A percentile compares a stretch with the other conserved stretches of the same genome.
These are phyloP conservation scores for Neurospora hispaniola DNA, from an alignment of 495 filamentous ascomycete species.

Conservation along the genomic window DNA sequence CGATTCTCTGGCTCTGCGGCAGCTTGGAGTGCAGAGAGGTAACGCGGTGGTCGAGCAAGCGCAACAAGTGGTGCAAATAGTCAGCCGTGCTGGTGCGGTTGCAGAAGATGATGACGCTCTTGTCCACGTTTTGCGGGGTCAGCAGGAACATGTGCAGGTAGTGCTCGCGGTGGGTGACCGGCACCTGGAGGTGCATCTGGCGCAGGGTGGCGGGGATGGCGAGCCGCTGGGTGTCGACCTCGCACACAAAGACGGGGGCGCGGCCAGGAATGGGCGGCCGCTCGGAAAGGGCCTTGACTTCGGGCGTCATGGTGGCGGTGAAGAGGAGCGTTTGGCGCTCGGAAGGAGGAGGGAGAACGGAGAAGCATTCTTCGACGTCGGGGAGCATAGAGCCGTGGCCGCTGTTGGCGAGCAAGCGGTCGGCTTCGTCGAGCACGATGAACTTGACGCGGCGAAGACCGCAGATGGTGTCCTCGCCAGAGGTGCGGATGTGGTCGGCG, in stretches of 20 bases:
- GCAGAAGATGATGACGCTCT: slow-evolving; percentile 83
- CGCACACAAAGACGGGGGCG: slow-evolving; percentile 75
- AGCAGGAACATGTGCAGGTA: slow-evolving; percentile 85
- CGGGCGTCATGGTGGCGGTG: slow-evolving; percentile 90
- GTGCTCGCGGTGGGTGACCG: slow-evolving; percentile 81
- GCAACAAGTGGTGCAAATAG: slow-evolving; percentile 74
- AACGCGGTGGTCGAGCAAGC: slow-evolving; percentile 76
- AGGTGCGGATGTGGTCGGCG: slow-evolving; percentile 85
- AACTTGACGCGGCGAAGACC: slow-evolving; percentile 68
- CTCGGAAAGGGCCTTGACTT: slow-evolving; percentile 73
- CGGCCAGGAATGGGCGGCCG: slow-evolving; percentile 55
- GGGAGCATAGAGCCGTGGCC: slow-evolving; percentile 74
- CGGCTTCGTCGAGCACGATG: slow-evolving; percentile 93
- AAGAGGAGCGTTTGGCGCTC: slow-evolving; percentile 89
- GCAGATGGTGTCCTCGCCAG: slow-evolving; percentile 77
- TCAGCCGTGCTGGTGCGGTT: slow-evolving; percentile 86
- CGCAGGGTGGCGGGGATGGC: slow-evolving; percentile 70
- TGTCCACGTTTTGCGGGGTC: slow-evolving; percentile 62
- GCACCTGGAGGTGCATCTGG: slow-evolving; percentile 78
- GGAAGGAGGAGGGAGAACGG: slow-evolving; percentile 55
- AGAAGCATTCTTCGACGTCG: slow-evolving; percentile 81
- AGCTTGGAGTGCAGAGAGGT: slow-evolving; percentile 83
- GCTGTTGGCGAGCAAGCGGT: slow-evolving; percentile 64
- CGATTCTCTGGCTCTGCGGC: slow-evolving; percentile 67
- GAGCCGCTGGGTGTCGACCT: slow-evolving; percentile 64